A percentile compares a stretch with the other conserved stretches of the same genome.
phyloP scores from a whole-genome alignment of 2,329 filamentous ascomycete species.

The Penicillium sp. region DNA sequence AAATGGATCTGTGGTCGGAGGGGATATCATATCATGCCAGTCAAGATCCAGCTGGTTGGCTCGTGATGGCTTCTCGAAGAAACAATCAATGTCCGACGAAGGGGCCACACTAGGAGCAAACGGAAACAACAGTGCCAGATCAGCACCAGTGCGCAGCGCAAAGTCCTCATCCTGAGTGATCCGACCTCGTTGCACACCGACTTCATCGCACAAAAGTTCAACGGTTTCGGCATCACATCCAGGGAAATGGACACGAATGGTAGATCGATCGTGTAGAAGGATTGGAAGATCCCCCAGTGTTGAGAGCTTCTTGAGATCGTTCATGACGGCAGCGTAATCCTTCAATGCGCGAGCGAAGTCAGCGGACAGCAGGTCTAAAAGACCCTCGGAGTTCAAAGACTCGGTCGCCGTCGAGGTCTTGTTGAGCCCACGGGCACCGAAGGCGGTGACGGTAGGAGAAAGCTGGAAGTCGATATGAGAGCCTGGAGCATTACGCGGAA shows the following conservation, averaged over 20 bases:
- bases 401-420: constrained; percentile 38
- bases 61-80: constrained; percentile 39
- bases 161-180: constrained; percentile 76
- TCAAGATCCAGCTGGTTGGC: constrained; percentile 43
- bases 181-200: constrained; percentile 73
- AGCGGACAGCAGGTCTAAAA: constrained; percentile 75
- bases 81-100: constrained; percentile 41
- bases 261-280: constrained; percentile 59
- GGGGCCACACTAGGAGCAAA: constrained; percentile 62
- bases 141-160: constrained; percentile 58
- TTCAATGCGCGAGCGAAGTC: constrained; percentile 85
- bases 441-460: constrained; percentile 81
- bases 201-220: constrained; percentile 75
- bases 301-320: constrained; percentile 73
- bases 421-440: constrained; percentile 55
- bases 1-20: constrained; percentile 25
- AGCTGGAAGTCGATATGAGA: constrained; percentile 84
- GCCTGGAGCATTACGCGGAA: constrained; percentile 55
- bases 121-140: constrained; percentile 75
- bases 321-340: constrained; percentile 71
- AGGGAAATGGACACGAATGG: constrained; percentile 77
- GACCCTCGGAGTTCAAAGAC: constrained; percentile 72
- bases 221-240: constrained; percentile 81
- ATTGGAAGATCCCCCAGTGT: constrained; percentile 78
- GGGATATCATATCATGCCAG: constrained; percentile 55